Evolutionary conservation across 441 rosid species (phyloP).

Genomic region (Syzygium malaccense): DNA sequence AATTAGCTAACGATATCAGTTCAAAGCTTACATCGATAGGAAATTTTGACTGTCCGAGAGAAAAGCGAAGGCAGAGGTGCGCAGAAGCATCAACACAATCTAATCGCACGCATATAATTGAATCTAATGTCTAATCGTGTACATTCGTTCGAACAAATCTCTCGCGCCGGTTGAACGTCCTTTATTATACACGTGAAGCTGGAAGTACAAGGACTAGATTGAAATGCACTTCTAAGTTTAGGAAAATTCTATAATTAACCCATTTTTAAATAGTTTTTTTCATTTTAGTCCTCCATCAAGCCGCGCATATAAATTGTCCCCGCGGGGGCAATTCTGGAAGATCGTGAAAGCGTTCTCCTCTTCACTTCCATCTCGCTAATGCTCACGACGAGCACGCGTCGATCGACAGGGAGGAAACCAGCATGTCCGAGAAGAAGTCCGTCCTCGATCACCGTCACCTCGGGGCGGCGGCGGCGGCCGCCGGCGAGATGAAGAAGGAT

Average conservation of each 20-base stretch:
- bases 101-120: not conserved
- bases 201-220: not conserved
- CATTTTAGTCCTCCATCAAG: not conserved
- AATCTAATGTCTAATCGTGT: not conserved
- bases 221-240: not conserved
- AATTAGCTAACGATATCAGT: fast-evolving
- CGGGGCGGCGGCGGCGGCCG: not conserved
- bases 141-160: not conserved
- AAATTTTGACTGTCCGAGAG: not conserved
- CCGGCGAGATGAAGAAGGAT: not conserved
- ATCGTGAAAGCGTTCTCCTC: not conserved
- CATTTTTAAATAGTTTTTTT: not conserved
- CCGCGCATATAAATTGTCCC: not conserved
- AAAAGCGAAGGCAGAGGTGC: not conserved
- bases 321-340: not conserved
- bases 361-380: not conserved
- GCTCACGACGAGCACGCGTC: not conserved
- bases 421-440: not conserved
- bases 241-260: not conserved
- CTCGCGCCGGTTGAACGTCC: not conserved
- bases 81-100: not conserved
- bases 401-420: not conserved
- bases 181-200: not conserved
- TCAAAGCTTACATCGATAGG: fast-evolving
- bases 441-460: not conserved